Base-by-base conservation (phyloP, 2,329 filamentous ascomycete genomes). In the Aspergillus caelatus region DNA sequence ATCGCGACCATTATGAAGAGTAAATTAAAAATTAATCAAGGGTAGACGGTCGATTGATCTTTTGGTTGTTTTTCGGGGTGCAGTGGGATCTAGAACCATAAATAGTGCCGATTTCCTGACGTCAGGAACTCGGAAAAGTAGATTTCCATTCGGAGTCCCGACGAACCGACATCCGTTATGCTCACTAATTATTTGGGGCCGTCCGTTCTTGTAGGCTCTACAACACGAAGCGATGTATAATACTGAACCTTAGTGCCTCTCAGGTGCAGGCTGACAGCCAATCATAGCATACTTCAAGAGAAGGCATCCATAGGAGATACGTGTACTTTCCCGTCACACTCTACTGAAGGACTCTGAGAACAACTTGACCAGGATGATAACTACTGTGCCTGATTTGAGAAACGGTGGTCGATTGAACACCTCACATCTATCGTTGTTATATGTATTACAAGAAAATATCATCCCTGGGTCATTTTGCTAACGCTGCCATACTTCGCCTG, bases 401-500 rank as follows among this genome's bases (percentile, higher is more conserved):
- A 53, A 28, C 23, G n/a, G 30, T 36, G 30, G 52, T 1, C 10
- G 36, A 55, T 14, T 23, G 19, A 55, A 26, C 52, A 54, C 3
- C 16, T 9, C 11, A 34, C 32, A 39, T 55, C 32, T 55, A 55
- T 21, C 36, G 16, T 39, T 30, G 7, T 39, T 55, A 23, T 39
- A 39, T 55, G 32, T 39, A 39, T 10, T 6, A 3, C 39, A 16
- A 36, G 21, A 23, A 9, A 23, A 23, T 3, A 28, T 55, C 12
- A 39, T 26, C 52, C 52, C 34, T 58, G 53, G 11, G 23, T 36
- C 66, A 73, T 70, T 55, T 73, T 75, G 67, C 82, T 92, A 26
- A 94, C 90, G 71, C 90, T 93, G 14, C 95, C 95, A 75, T 97
- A 97, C 81, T 98, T 98, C 61, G 93, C 93, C 80, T 98, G 94